Evolutionary conservation across 192 early-diverging fungal species (phyloP).

Genomic region (Allomyces macrogynus): DNA sequence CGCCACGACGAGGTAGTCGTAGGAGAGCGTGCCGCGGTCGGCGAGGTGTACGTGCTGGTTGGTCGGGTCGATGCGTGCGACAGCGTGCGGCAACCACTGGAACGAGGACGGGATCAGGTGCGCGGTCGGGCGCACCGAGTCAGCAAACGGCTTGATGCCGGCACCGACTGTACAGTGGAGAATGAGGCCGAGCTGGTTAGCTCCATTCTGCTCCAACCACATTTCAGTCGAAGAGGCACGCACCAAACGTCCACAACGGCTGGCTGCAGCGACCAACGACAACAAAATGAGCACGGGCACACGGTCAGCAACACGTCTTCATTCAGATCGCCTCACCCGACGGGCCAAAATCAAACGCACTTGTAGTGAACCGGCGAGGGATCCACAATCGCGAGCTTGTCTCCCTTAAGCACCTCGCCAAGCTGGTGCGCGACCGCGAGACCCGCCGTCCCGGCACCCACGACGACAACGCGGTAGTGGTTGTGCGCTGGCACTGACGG

Average conservation of each 20-base stretch:
- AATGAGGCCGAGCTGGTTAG: too few relatives aligned
- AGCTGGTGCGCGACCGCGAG: slow-evolving; percentile 48
- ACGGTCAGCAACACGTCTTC: neutral
- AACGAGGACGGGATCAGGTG: slow-evolving; percentile 51
- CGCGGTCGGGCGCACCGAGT: slow-evolving; percentile 41
- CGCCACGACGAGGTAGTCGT: slow-evolving; percentile 54
- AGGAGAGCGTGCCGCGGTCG: slow-evolving; percentile 38
- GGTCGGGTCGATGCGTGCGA: slow-evolving; percentile 43
- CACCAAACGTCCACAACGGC: slow-evolving; percentile 68
- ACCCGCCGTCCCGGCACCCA: slow-evolving; percentile 22
- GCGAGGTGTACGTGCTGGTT: slow-evolving; percentile 41
- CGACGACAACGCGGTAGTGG: slow-evolving; percentile 20
- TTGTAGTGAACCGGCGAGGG: slow-evolving; percentile 45
- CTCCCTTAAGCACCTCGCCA: slow-evolving; percentile 33
- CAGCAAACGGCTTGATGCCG: slow-evolving; percentile 55
- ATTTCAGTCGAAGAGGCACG: neutral
- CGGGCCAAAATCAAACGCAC: slow-evolving; percentile 2
- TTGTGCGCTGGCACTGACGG: neutral
- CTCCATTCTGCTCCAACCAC: too few relatives aligned
- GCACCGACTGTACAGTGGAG: slow-evolving; percentile 25
- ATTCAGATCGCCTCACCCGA: neutral
- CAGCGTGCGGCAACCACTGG: slow-evolving; percentile 53
- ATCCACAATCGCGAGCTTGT: slow-evolving; percentile 52
- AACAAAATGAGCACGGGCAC: neutral
- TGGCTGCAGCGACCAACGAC: slow-evolving; percentile 32